Evolutionary conservation across 108 stramenopile genomes (phyloP).

Genomic region (Ochromonas danica): DNA sequence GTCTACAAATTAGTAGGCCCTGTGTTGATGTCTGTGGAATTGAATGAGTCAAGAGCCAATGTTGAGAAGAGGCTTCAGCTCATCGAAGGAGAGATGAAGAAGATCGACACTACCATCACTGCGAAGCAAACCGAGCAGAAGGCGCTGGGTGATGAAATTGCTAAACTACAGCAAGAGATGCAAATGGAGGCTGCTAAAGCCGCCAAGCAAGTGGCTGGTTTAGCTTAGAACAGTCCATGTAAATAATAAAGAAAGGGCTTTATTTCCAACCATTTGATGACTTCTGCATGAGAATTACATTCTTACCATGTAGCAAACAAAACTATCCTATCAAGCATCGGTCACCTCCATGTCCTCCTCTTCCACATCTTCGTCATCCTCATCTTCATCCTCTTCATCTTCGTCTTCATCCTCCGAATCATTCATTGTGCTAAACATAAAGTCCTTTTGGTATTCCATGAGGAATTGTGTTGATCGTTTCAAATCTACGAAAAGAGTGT

Average conservation of each 20-base stretch:
- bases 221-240: too few relatives aligned
- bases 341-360: too few relatives aligned
- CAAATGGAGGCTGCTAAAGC: slow-evolving; percentile 28
- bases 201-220: slow-evolving; percentile 8
- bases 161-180: slow-evolving; percentile 18
- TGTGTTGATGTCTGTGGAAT: slow-evolving; percentile 75
- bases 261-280: too few relatives aligned
- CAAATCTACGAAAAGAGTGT: slow-evolving; percentile 91
- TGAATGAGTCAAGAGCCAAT: slow-evolving; percentile 80
- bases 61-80: slow-evolving; percentile 79
- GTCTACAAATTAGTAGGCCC: slow-evolving; percentile 88
- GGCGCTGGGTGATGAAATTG: slow-evolving; percentile 6
- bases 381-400: slow-evolving; percentile 58
- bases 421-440: slow-evolving; percentile 79
- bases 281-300: too few relatives aligned
- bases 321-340: too few relatives aligned
- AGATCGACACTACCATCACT: neutral
- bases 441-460: slow-evolving; percentile 96
- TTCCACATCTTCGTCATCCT: slow-evolving; percentile 62
- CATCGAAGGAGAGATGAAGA: slow-evolving; percentile 50
- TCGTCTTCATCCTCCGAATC: slow-evolving; percentile 41
- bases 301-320: too few relatives aligned
- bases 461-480: slow-evolving; percentile 95
- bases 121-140: neutral
- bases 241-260: too few relatives aligned